These are phyloP conservation scores for Fagopyrum esculentum DNA, from an alignment of 148 eudicot species.

Conservation along the genomic window DNA sequence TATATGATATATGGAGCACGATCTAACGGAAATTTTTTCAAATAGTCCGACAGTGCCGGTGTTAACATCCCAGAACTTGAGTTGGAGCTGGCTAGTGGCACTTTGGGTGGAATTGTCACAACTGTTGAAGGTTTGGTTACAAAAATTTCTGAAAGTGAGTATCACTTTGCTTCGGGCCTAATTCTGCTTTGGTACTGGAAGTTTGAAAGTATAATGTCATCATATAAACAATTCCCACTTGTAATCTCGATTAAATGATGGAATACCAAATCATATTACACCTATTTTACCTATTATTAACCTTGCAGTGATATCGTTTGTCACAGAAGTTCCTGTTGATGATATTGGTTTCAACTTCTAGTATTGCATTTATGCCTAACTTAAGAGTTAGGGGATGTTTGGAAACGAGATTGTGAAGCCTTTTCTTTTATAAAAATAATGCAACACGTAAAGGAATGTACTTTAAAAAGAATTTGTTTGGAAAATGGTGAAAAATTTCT, in stretches of 20 bases:
- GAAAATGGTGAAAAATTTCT: background rate
- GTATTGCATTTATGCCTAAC: background rate
- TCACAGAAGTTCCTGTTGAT: too few relatives aligned
- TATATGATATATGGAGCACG: background rate
- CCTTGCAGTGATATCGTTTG: too few relatives aligned
- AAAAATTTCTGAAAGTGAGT: conserved; percentile 38
- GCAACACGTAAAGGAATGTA: background rate
- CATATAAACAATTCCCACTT: background rate
- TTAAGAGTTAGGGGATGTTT: background rate
- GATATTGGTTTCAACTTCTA: too few relatives aligned
- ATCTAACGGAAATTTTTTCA: conserved; percentile 17
- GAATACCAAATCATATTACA: background rate
- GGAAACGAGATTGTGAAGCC: conserved; percentile 46
- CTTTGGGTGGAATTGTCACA: too few relatives aligned
- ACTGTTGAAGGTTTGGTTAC: too few relatives aligned
- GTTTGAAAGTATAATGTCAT: background rate
- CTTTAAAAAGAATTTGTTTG: background rate
- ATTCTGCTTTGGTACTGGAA: background rate
- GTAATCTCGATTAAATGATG: background rate
- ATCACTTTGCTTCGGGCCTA: conserved; percentile 1
- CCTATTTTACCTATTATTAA: background rate
- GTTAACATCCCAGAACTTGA: too few relatives aligned
- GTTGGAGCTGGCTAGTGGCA: too few relatives aligned
- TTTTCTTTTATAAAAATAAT: background rate
- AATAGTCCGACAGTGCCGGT: conserved; percentile 45